Conservation (phyloP, 2,329 filamentous ascomycete species). For the Ophiostoma sp. region DNA sequence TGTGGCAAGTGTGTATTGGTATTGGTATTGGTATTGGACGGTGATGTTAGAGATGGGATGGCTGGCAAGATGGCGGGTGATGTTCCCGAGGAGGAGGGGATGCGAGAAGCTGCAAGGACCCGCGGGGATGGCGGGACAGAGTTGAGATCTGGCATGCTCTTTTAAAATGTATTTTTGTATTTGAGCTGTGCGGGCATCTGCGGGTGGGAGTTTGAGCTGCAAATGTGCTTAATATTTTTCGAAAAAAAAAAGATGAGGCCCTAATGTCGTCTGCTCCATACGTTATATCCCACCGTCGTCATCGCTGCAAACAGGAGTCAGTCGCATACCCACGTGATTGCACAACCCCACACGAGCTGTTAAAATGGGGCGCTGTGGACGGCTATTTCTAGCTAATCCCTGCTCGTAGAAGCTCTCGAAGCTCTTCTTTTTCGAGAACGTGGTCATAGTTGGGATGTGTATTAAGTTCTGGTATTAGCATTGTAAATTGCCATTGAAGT, state of each 20-base stretch:
- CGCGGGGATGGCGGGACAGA: constrained; percentile 49
- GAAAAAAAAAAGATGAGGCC: background rate
- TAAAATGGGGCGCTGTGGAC: background rate
- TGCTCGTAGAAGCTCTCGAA: background rate
- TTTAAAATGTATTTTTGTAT: background rate
- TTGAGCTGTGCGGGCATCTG: background rate
- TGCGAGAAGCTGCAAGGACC: constrained; percentile 40
- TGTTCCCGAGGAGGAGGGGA: constrained; percentile 35
- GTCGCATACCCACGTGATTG: background rate
- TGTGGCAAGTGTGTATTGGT: background rate
- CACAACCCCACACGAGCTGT: constrained; percentile 5
- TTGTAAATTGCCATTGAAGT: background rate
- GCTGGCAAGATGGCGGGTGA: constrained; percentile 19
- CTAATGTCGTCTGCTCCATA: constrained; percentile 4
- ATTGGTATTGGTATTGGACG: background rate
- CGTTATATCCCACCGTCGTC: constrained; percentile 2
- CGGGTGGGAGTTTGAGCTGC: background rate
- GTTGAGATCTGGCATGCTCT: constrained; percentile 51
- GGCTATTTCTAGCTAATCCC: constrained; percentile 3
- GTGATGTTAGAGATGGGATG: background rate
- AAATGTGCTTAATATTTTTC: background rate
- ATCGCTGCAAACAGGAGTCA: constrained; percentile 5
- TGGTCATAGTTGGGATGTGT: background rate
- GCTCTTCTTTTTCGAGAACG: background rate
- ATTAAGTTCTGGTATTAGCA: too few species aligned